A percentile compares a stretch with the other conserved stretches of the same genome.
phyloP scores from a whole-genome alignment of 2,329 filamentous ascomycete species.

The Mollisia scopiformis region DNA sequence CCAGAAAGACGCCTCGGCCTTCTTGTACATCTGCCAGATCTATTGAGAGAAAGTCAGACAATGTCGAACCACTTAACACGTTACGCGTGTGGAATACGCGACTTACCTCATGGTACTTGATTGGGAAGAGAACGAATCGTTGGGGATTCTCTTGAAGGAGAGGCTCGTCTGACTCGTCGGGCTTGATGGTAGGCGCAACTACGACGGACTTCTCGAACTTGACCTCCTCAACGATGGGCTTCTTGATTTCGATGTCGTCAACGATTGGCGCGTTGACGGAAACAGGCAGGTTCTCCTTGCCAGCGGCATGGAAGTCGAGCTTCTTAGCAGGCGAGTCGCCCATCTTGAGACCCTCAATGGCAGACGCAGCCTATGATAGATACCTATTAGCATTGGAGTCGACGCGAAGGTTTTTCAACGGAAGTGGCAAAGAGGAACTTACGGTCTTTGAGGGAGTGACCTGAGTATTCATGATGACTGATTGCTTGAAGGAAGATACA shows the following conservation, averaged over 20 bases:
- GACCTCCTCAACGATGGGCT: slow-evolving; percentile 53
- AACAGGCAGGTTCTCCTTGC: slow-evolving; percentile 80
- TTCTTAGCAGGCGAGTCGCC: slow-evolving; percentile 87
- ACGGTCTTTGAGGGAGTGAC: slow-evolving; percentile 77
- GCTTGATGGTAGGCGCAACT: slow-evolving; percentile 57
- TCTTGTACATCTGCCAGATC: slow-evolving; percentile 99
- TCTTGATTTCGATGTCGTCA: slow-evolving; percentile 57
- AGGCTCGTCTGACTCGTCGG: slow-evolving; percentile 81
- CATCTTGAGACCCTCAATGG: slow-evolving; percentile 88
- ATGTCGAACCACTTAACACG: slow-evolving; percentile 69
- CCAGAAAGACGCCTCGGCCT: slow-evolving; percentile 99
- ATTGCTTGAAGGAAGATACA: slow-evolving; percentile 18
- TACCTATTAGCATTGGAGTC: slow-evolving; percentile 35
- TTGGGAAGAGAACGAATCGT: slow-evolving; percentile 96
- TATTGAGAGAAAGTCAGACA: slow-evolving; percentile 47
- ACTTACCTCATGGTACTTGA: slow-evolving; percentile 98
- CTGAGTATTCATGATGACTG: slow-evolving; percentile 69
- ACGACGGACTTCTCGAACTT: slow-evolving; percentile 49
- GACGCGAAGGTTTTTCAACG: slow-evolving; percentile 35
- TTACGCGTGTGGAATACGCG: slow-evolving; percentile 45
- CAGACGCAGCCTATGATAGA: slow-evolving; percentile 73
- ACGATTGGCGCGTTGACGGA: slow-evolving; percentile 53
- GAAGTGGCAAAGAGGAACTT: slow-evolving; percentile 42
- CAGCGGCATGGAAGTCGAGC: slow-evolving; percentile 71
- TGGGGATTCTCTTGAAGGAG: slow-evolving; percentile 93